Conservation (phyloP, 2,329 filamentous ascomycete species). For the Ramularia collo-cygni region DNA sequence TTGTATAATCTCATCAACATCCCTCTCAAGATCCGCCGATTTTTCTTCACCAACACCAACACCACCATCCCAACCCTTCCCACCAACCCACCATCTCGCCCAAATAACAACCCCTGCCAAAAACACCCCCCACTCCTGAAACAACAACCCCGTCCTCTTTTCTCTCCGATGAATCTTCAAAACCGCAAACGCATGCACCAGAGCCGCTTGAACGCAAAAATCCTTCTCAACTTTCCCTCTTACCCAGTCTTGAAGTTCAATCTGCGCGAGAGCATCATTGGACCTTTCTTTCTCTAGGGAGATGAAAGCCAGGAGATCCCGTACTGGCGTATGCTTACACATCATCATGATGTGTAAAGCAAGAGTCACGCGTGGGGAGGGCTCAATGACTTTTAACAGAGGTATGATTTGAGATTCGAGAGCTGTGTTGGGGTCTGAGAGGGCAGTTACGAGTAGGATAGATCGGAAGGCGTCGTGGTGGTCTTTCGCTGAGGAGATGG, state of each 20-base stretch:
- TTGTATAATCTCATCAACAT: no score
- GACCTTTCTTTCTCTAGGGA: conserved; percentile 32
- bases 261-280: conserved; percentile 30
- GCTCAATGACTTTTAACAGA: conserved; percentile 15
- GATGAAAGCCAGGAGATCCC: conserved; percentile 36
- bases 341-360: conserved; percentile 33
- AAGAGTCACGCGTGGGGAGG: conserved; percentile 13
- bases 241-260: conserved; percentile 33
- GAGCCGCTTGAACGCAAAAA: conserved; percentile 7
- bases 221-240: background rate
- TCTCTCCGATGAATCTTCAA: conserved; percentile 17
- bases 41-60: no score
- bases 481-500: conserved; percentile 2
- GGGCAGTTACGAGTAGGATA: conserved; percentile 29
- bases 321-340: conserved; percentile 33
- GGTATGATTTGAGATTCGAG: conserved; percentile 1
- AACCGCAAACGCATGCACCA: conserved; percentile 22
- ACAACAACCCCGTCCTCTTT: conserved; percentile 17
- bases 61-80: no score
- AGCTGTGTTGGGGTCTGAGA: conserved; percentile 11
- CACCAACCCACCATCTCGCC: conserved; percentile 17
- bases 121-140: conserved; percentile 25
- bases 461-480: conserved; percentile 31
- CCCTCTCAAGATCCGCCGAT: no score
- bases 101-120: conserved; percentile 26